These are phyloP conservation scores for Penstemon eatonii DNA, from an alignment of 257 asterid species.

Conservation along the genomic window DNA sequence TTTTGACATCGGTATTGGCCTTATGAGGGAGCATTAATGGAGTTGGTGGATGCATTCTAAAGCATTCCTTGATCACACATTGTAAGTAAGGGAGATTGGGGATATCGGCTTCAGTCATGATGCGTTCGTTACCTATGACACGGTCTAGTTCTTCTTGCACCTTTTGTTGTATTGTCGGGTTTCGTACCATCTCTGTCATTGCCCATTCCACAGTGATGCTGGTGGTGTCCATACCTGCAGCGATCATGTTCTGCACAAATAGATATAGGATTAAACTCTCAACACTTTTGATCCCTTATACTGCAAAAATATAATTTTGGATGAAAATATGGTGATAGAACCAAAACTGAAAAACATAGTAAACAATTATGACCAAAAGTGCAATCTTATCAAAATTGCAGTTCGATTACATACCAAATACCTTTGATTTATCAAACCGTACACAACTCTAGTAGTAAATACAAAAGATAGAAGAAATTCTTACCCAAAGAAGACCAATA, in stretches of 20 bases:
- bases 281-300: too few species aligned
- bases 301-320: too few species aligned
- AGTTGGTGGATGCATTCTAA: slow-evolving; percentile 77
- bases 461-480: neutral
- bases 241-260: slow-evolving; percentile 66
- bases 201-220: slow-evolving; percentile 79
- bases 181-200: slow-evolving; percentile 67
- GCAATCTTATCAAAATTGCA: too few species aligned
- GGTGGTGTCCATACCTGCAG: slow-evolving; percentile 88
- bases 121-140: slow-evolving; percentile 50
- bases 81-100: slow-evolving; percentile 66
- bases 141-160: slow-evolving; percentile 71
- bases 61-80: slow-evolving; percentile 61
- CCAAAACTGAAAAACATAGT: too few species aligned
- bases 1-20: slow-evolving; percentile 57
- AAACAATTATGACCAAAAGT: too few species aligned
- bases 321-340: too few species aligned
- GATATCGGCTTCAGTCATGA: slow-evolving; percentile 65
- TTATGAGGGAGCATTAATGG: slow-evolving; percentile 80
- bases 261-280: neutral
- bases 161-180: slow-evolving; percentile 75
- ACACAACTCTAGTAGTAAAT: neutral
- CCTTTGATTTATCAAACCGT: too few species aligned
- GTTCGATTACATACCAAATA: too few species aligned
- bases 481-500: slow-evolving; percentile 79